phyloP scores from a whole-genome alignment of 805 yeast species.

The Monosporozyma yasuniensis region DNA sequence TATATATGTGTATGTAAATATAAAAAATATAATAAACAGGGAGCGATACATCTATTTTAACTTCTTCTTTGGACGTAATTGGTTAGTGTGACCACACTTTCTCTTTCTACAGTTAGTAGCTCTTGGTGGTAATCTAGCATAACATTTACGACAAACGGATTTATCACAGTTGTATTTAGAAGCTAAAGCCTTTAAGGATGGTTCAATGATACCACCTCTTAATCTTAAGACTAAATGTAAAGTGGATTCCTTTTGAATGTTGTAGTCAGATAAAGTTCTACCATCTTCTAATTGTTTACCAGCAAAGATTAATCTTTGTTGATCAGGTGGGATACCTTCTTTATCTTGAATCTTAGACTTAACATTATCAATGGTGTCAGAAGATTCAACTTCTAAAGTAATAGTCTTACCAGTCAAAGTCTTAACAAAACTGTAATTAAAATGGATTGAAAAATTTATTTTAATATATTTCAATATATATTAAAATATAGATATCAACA shows the following conservation, averaged over 20 bases:
- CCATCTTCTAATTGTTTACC: slow-evolving; percentile 69
- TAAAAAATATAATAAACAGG: slow-evolving; percentile 1
- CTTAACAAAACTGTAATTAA: slow-evolving; percentile 65
- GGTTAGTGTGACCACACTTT: slow-evolving; percentile 99
- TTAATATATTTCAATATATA: too few relatives aligned
- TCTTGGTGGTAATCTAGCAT: slow-evolving; percentile 99
- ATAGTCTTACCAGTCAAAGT: slow-evolving; percentile 96
- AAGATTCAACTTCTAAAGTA: slow-evolving; percentile 95
- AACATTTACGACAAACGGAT: slow-evolving; percentile 96
- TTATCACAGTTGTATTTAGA: slow-evolving; percentile 98
- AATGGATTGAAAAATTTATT: background rate
- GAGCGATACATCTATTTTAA: slow-evolving; percentile 46
- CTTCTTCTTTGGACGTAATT: slow-evolving; percentile 99
- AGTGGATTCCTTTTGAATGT: slow-evolving; percentile 64
- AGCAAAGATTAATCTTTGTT: slow-evolving; percentile 59
- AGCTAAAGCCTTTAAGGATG: slow-evolving; percentile 95
- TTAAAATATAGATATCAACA: background rate
- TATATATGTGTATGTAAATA: background rate
- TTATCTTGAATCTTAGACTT: slow-evolving; percentile 77
- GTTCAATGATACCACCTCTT: slow-evolving; percentile 85
- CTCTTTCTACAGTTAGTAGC: slow-evolving; percentile 99
- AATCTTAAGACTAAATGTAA: slow-evolving; percentile 63
- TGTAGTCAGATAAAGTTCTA: slow-evolving; percentile 62
- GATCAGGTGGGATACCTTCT: slow-evolving; percentile 66
- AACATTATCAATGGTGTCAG: slow-evolving; percentile 96